A percentile compares a stretch with the other conserved stretches of the same genome.
These are phyloP conservation scores for Kuraishia piskuri DNA, from an alignment of 805 yeast species.

Conservation along the genomic window DNA sequence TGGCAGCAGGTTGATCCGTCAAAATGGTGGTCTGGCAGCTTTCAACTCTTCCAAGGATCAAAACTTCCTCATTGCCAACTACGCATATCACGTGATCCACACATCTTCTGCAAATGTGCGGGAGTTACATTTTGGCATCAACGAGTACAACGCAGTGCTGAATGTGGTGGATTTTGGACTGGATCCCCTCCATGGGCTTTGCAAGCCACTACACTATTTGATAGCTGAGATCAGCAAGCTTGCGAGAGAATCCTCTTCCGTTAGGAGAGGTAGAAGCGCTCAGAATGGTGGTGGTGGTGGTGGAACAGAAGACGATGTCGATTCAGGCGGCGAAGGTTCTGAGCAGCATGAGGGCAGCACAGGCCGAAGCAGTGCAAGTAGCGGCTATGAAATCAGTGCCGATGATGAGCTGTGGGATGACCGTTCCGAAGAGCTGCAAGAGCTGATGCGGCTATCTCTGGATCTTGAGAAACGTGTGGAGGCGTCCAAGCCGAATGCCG, in stretches of 20 bases:
- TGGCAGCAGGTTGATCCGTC: conserved; percentile 55
- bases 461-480: conserved; percentile 42
- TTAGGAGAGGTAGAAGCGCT: not conserved
- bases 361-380: not conserved
- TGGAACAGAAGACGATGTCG: conserved; percentile 1
- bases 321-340: conserved; percentile 4
- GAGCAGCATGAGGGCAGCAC: not conserved
- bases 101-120: conserved; percentile 52
- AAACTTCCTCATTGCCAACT: conserved; percentile 68
- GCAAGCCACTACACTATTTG: conserved; percentile 55
- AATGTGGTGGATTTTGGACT: conserved; percentile 31
- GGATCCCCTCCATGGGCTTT: conserved; percentile 68
- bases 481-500: conserved; percentile 40
- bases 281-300: conserved; percentile 6
- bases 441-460: conserved; percentile 25
- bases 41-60: conserved; percentile 48
- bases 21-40: conserved; percentile 51
- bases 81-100: conserved; percentile 73
- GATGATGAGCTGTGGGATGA: not conserved
- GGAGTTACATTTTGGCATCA: conserved; percentile 56
- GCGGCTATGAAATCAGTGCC: not conserved
- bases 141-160: conserved; percentile 50
- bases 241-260: conserved; percentile 33
- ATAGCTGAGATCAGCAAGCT: conserved; percentile 63
- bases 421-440: conserved; percentile 25